Conservation (phyloP, 1,139 yeast genomes). For the Debaryomycetaceae sp. region DNA sequence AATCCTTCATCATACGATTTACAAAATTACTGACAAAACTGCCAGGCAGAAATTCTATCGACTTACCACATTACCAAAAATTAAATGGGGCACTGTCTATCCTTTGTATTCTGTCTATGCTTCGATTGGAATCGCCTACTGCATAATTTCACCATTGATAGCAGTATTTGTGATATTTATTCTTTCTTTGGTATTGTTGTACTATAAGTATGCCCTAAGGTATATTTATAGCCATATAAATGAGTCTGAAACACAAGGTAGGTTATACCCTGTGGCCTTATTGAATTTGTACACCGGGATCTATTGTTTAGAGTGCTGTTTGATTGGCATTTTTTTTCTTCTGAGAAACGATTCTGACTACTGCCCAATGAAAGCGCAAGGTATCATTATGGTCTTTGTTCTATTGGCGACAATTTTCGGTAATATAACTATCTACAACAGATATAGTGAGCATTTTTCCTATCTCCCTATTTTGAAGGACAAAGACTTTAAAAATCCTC, state of each 20-base stretch:
- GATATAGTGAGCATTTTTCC: conserved; percentile 26
- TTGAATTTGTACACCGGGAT: conserved; percentile 75
- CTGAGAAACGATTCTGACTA: conserved; percentile 45
- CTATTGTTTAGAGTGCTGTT: conserved; percentile 73
- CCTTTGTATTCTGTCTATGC: conserved; percentile 75
- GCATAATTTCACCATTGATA: conserved; percentile 76
- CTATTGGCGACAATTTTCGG: conserved; percentile 34
- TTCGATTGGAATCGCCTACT: conserved; percentile 71
- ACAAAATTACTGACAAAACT: conserved; percentile 44
- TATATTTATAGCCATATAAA: conserved; percentile 49
- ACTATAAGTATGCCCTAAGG: conserved; percentile 67
- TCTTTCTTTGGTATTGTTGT: conserved; percentile 52
- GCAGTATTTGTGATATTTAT: conserved; percentile 59
- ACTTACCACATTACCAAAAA: conserved; percentile 37
- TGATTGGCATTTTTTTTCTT: conserved; percentile 69
- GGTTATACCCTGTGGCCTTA: conserved; percentile 67
- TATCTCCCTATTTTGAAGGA: conserved; percentile 27
- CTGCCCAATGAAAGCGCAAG: conserved; percentile 34
- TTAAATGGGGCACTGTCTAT: conserved; percentile 75
- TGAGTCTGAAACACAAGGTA: conserved; percentile 65
- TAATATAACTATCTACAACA: conserved; percentile 27
- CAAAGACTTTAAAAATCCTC: conserved; percentile 7
- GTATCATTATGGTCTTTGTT: conserved; percentile 44
- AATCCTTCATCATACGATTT: conserved; percentile 32
- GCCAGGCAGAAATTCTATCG: conserved; percentile 57